Base-by-base conservation (phyloP, 768 basidiomycete genomes). In the Naganishia antarctica region DNA sequence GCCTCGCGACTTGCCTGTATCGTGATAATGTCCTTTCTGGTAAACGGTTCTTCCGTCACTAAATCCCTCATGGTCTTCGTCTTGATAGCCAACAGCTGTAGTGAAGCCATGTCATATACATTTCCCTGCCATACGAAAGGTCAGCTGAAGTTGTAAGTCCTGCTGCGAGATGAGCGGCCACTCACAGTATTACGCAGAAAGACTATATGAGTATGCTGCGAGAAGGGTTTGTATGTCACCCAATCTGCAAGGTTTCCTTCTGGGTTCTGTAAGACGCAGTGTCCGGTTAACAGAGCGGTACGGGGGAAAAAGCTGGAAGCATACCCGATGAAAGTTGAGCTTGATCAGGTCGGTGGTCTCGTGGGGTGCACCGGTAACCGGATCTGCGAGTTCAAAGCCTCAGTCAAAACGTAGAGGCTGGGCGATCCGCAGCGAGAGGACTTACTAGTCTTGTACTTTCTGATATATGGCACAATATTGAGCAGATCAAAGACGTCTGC, bases 221-320 rank as follows among this genome's bases (percentile, higher is more conserved):
- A 92, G 82, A 99, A 96, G 1, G 90, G 88, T 76, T 97, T 98
- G 84, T 94, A 99, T 3, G 91, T 91, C 46, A 99, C 91, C 0
- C 96, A 96, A 76, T 99, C 96, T 75, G 96, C 87, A 13, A 90
- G 84, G 76, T 91, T 88, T 41, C 88, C 88, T 26, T 90, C 85
- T 2, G 88, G 80, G 76, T 93, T 93, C 66, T 90, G 83, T 18
- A 23, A 18, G 8, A 28, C 16, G 41, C 6, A 44, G 44, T 34
- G 12, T 8, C n/a, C 9, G 3, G 34, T 60, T 37, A 59, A 23
- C 21, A 41, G 5, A 18, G n/a, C 9, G 28, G 37, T 15, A 0
- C 86, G 84, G 72, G 91, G 91, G 73, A 89, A 82, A 31, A 91
- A 82, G 40, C 25, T 12, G 23, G 41, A 58, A 25, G 68, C 65